A percentile compares a stretch with the other conserved stretches of the same genome.
Evolutionary conservation across 495 filamentous ascomycete species (phyloP).

Genomic region (Lineolata rhizophorae): DNA sequence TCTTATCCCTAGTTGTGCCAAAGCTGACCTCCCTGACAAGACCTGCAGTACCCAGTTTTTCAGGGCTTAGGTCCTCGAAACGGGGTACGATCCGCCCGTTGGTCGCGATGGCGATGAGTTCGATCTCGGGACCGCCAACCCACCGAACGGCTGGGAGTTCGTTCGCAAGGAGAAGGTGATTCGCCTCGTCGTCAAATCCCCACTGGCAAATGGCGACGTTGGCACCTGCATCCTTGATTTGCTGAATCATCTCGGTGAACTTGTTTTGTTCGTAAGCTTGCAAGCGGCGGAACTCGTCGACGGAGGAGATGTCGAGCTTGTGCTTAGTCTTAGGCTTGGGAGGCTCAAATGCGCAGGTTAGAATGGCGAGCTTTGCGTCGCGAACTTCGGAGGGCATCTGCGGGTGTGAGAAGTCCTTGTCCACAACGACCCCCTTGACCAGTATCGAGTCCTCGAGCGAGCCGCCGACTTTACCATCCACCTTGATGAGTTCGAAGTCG

Average conservation of each 20-base stretch:
- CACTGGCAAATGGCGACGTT: conserved; percentile 98
- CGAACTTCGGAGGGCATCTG: conserved; percentile 91
- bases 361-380: conserved; percentile 90
- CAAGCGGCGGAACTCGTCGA: conserved; percentile 93
- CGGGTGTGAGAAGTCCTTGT: conserved; percentile 99
- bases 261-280: conserved; percentile 89
- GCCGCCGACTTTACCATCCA: conserved; percentile 94
- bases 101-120: conserved; percentile 94
- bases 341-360: conserved; percentile 98
- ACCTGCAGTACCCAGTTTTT: conserved; percentile 80
- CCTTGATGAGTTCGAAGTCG: conserved; percentile 97
- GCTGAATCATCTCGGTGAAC: conserved; percentile 94
- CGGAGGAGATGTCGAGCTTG: conserved; percentile 91
- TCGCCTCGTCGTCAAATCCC: conserved; percentile 98
- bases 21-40: conserved; percentile 88
- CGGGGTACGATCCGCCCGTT: conserved; percentile 93
- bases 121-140: conserved; percentile 96
- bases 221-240: conserved; percentile 92
- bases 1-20: conserved; percentile 94
- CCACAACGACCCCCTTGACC: conserved; percentile 92
- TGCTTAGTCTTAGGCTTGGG: conserved; percentile 99
- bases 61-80: conserved; percentile 79
- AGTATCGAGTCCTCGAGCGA: conserved; percentile 84
- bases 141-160: conserved; percentile 88
- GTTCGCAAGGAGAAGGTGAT: conserved; percentile 90